These are phyloP conservation scores for Barbarea vulgaris DNA, from an alignment of 345 rosid genomes.

Conservation along the genomic window DNA sequence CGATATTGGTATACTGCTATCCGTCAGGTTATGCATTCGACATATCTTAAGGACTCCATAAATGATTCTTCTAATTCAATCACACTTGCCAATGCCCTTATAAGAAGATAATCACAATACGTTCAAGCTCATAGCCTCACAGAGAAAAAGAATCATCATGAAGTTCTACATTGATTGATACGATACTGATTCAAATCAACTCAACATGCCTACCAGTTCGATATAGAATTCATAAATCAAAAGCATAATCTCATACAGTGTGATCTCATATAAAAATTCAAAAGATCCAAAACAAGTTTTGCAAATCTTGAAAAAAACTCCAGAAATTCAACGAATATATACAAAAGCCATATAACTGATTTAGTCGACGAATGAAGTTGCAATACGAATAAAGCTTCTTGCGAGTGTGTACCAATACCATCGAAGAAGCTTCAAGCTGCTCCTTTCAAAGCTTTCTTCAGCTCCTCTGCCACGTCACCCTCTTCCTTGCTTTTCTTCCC, in stretches of 20 bases:
- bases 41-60: neutral
- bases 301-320: constrained; percentile 1
- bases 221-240: neutral
- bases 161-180: neutral
- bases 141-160: neutral
- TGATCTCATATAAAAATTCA: neutral
- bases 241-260: constrained; percentile 6
- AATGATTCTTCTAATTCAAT: neutral
- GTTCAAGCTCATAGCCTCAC: constrained; percentile 5
- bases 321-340: constrained; percentile 20
- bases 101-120: neutral
- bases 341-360: constrained; percentile 13
- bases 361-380: constrained; percentile 11
- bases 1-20: neutral
- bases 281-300: constrained; percentile 27
- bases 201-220: neutral
- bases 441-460: constrained; percentile 68
- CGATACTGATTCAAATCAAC: neutral
- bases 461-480: constrained; percentile 61
- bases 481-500: constrained; percentile 47
- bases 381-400: constrained; percentile 12
- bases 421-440: constrained; percentile 23
- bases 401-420: constrained; percentile 3
- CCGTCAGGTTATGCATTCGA: neutral
- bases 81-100: neutral